Evolutionary conservation across 371 early-diverging fungal genomes (phyloP).

Genomic region (Parasitella parasitica): DNA sequence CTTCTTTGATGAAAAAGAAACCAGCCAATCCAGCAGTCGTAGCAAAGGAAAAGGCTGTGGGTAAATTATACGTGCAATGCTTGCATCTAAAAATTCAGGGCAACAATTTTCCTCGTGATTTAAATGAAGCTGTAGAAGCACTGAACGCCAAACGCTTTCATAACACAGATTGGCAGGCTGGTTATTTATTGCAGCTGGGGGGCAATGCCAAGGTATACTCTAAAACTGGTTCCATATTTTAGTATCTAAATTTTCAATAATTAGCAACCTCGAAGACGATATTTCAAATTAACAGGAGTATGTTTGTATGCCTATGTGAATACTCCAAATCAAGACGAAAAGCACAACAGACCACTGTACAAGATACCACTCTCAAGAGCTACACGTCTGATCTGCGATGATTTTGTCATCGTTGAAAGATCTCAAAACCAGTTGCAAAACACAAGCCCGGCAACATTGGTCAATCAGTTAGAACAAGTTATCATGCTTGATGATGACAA

Average conservation of each 20-base stretch:
- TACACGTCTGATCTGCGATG: slow-evolving; percentile 2
- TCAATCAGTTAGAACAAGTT: background rate
- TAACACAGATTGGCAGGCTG: slow-evolving; percentile 35
- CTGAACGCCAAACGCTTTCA: slow-evolving; percentile 32
- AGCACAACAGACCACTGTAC: background rate
- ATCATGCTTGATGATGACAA: background rate
- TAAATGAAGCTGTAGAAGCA: slow-evolving; percentile 34
- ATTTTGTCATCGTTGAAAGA: background rate
- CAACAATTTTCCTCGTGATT: slow-evolving; percentile 11
- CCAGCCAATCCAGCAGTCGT: background rate
- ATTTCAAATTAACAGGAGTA: slow-evolving; percentile 13
- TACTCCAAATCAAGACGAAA: background rate
- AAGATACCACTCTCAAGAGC: slow-evolving; percentile 10
- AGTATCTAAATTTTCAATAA: background rate
- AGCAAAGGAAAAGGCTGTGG: slow-evolving; percentile 38
- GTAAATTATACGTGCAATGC: slow-evolving; percentile 32
- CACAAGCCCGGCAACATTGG: background rate
- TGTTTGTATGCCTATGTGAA: background rate
- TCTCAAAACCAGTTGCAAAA: background rate
- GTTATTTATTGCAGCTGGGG: slow-evolving; percentile 36
- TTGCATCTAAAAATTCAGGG: slow-evolving; percentile 7
- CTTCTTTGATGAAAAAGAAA: background rate
- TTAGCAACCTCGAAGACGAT: background rate
- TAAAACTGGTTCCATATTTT: background rate
- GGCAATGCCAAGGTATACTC: slow-evolving; percentile 30